Conservation (phyloP, 352 stramenopile genomes). For the Pythium volutum region DNA sequence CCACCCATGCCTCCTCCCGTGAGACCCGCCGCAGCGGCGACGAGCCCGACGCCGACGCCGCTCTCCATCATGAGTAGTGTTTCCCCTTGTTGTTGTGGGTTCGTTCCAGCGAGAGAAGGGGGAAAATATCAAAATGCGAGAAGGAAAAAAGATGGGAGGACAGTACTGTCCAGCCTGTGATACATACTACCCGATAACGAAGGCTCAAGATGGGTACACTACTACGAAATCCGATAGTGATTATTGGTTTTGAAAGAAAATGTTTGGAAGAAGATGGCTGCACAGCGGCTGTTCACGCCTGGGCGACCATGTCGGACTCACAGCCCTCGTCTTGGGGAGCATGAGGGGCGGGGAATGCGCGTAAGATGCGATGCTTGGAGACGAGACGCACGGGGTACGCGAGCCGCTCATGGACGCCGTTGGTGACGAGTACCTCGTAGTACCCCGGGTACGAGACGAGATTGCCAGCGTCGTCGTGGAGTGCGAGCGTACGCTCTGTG, state of each 20-base stretch:
- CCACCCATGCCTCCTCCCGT: neutral
- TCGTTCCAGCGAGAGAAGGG: neutral
- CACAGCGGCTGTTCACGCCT: neutral
- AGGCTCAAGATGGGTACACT: slow-evolving; percentile 1
- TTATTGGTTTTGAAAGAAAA: neutral
- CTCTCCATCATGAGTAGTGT: slow-evolving; percentile 8
- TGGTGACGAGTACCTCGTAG: slow-evolving; percentile 75
- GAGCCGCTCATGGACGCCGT: slow-evolving; percentile 62
- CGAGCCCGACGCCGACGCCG: slow-evolving; percentile 10
- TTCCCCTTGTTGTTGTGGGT: slow-evolving; percentile 6
- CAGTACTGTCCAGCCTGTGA: slow-evolving; percentile 3
- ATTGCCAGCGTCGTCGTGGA: slow-evolving; percentile 58
- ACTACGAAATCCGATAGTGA: neutral
- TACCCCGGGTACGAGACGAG: slow-evolving; percentile 55
- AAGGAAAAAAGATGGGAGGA: neutral
- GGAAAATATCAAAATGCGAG: neutral
- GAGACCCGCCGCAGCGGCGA: neutral
- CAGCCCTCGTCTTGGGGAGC: neutral
- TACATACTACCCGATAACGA: neutral
- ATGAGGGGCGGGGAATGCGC: slow-evolving; percentile 25
- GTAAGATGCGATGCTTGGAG: slow-evolving; percentile 41
- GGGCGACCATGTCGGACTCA: neutral
- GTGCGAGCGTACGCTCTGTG: slow-evolving; percentile 41
- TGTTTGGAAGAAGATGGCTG: neutral
- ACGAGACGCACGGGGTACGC: slow-evolving; percentile 61